A percentile compares a stretch with the other conserved stretches of the same genome.
These are phyloP conservation scores for Solanum pinnatisectum DNA, from an alignment of 257 asterid species.

Conservation along the genomic window DNA sequence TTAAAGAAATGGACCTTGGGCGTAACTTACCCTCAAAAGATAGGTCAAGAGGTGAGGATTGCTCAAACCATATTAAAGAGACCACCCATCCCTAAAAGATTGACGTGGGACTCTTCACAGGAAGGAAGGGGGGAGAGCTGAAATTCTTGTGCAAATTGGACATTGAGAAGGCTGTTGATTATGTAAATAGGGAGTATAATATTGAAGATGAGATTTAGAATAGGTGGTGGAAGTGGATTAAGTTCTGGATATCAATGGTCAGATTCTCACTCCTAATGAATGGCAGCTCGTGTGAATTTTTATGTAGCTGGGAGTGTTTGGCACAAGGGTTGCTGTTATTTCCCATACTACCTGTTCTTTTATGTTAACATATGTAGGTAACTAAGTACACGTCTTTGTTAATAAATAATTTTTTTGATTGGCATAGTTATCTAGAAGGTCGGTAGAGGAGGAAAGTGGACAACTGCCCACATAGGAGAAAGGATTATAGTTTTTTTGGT, in stretches of 20 bases:
- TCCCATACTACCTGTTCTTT: background rate
- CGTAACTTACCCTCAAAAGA: background rate
- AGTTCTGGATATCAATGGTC: background rate
- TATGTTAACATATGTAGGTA: background rate
- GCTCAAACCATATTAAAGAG: background rate
- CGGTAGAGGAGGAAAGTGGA: background rate
- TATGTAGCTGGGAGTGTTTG: background rate
- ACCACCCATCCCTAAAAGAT: background rate
- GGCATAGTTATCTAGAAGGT: background rate
- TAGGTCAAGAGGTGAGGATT: background rate
- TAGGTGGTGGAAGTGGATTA: background rate
- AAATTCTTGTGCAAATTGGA: background rate
- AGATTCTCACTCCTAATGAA: background rate
- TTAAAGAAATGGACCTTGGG: background rate
- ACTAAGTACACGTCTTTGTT: background rate
- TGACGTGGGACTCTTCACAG: background rate
- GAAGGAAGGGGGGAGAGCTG: background rate
- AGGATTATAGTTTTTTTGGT: background rate
- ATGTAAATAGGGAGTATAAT: background rate
- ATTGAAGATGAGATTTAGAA: background rate
- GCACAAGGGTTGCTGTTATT: background rate
- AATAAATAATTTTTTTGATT: background rate
- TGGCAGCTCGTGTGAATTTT: background rate
- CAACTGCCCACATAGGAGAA: background rate
- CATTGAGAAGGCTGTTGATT: background rate